A percentile compares a stretch with the other conserved stretches of the same genome.
Conservation (phyloP, 495 filamentous ascomycete species). For the Pyronema domesticum region DNA sequence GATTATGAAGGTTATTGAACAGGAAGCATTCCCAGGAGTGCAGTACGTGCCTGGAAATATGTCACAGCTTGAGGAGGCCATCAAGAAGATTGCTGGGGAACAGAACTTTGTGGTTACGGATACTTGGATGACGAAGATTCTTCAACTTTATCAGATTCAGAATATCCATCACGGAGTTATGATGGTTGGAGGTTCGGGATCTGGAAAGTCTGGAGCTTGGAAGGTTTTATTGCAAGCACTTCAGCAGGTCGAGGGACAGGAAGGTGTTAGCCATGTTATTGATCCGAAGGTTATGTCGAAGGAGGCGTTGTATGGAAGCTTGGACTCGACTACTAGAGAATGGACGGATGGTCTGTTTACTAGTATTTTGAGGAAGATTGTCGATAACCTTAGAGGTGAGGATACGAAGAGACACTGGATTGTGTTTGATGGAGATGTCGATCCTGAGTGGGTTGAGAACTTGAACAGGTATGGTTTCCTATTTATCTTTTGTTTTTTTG, state of each 20-base stretch:
- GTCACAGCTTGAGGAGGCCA: slow-evolving; percentile 57
- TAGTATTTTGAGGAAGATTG: slow-evolving; percentile 91
- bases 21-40: slow-evolving; percentile 75
- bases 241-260: slow-evolving; percentile 72
- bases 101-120: slow-evolving; percentile 75
- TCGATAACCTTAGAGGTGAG: slow-evolving; percentile 95
- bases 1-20: slow-evolving; percentile 69
- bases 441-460: slow-evolving; percentile 99
- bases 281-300: slow-evolving; percentile 99
- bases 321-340: slow-evolving; percentile 91
- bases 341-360: slow-evolving; percentile 99
- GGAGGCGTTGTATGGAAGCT: slow-evolving; percentile 80
- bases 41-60: slow-evolving; percentile 81
- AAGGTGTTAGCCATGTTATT: slow-evolving; percentile 92
- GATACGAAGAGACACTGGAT: slow-evolving; percentile 97
- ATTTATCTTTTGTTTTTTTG: background rate
- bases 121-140: slow-evolving; percentile 87
- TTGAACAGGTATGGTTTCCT: slow-evolving; percentile 48
- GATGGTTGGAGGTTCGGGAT: slow-evolving; percentile 95
- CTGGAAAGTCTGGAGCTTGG: slow-evolving; percentile 91
- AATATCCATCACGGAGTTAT: slow-evolving; percentile 97
- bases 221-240: slow-evolving; percentile 83
- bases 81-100: slow-evolving; percentile 63
- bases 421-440: slow-evolving; percentile 95
- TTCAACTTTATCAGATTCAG: slow-evolving; percentile 96